Evolutionary conservation across 192 early-diverging fungal genomes (phyloP).

Genomic region (Gamsiella multidivaricata): DNA sequence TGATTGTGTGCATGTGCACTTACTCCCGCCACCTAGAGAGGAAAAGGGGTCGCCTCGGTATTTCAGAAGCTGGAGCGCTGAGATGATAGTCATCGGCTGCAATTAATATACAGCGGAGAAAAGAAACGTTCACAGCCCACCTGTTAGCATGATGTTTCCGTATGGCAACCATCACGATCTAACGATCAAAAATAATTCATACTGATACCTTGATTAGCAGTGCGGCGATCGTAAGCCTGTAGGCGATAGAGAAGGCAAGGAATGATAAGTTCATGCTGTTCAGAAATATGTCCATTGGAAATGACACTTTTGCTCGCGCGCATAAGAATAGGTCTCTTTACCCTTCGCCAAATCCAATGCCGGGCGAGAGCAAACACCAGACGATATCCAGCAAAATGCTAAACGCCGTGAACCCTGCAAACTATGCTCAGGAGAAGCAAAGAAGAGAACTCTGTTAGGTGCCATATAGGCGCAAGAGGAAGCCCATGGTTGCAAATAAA

Average conservation of each 20-base stretch:
- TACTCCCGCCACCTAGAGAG: constrained; percentile 46
- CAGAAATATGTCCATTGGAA: constrained; percentile 3
- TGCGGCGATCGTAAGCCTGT: constrained; percentile 29
- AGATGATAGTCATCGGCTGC: constrained; percentile 62
- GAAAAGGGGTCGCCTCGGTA: constrained; percentile 60
- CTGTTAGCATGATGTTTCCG: too few species aligned
- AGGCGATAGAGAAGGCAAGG: constrained; percentile 4
- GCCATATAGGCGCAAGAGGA: too few species aligned
- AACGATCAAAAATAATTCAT: too few species aligned
- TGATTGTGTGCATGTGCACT: not conserved
- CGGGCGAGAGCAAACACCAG: constrained; percentile 57
- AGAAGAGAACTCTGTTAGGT: too few species aligned
- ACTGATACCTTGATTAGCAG: constrained; percentile 26
- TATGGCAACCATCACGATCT: too few species aligned
- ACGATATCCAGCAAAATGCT: constrained; percentile 61
- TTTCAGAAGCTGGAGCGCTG: constrained; percentile 57
- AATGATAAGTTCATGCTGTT: not conserved
- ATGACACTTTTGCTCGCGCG: too few species aligned
- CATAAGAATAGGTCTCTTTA: too few species aligned
- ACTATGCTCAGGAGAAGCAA: too few species aligned
- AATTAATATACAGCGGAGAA: not conserved
- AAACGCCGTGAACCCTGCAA: constrained; percentile 57
- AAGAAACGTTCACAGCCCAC: too few species aligned
- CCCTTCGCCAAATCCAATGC: constrained; percentile 56
- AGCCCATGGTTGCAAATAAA: too few species aligned